These are phyloP conservation scores for Petunia hybrid DNA, from an alignment of 305 asterid genomes.

Conservation along the genomic window DNA sequence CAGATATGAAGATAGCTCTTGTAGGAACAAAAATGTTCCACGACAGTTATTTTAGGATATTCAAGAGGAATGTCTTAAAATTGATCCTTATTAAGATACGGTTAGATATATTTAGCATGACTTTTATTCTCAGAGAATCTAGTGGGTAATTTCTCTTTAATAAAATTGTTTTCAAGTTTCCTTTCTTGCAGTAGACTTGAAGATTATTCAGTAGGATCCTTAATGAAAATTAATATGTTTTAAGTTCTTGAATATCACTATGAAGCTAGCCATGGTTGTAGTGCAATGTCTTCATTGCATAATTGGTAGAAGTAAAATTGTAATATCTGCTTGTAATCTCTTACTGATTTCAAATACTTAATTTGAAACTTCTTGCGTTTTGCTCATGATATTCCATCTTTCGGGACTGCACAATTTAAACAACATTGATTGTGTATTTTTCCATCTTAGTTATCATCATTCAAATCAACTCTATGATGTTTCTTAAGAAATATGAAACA, in stretches of 20 bases:
- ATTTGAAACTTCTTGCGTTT: no score
- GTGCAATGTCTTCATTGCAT: neutral
- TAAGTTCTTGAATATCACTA: neutral
- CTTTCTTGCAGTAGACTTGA: neutral
- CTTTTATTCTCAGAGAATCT: neutral
- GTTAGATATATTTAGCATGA: neutral
- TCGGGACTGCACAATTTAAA: no score
- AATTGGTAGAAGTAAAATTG: neutral
- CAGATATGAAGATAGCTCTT: neutral
- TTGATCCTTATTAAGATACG: neutral
- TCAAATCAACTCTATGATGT: no score
- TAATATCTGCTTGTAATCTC: neutral
- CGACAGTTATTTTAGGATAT: neutral
- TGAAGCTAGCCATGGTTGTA: neutral
- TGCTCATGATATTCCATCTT: no score
- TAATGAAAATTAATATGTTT: neutral
- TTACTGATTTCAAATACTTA: no score
- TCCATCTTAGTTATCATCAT: no score
- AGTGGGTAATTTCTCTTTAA: neutral
- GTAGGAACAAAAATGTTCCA: neutral
- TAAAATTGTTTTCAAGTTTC: neutral
- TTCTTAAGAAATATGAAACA: no score
- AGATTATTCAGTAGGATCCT: neutral
- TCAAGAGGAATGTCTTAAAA: neutral
- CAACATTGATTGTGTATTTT: no score